Evolutionary conservation across 176 grass and related monocot genomes (phyloP).

Genomic region (Tillandsia leiboldiana): DNA sequence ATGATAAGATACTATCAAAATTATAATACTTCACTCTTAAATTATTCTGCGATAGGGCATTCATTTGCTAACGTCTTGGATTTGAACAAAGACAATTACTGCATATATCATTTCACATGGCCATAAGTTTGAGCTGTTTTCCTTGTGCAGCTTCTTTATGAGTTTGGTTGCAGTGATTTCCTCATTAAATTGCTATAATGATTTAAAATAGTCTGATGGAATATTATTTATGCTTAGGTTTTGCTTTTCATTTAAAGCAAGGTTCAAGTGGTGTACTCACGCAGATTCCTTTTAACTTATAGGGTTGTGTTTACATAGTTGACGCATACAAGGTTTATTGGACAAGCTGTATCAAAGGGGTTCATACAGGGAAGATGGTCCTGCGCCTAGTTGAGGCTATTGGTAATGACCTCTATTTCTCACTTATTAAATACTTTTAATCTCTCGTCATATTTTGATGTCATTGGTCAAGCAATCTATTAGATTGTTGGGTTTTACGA

Average conservation of each 20-base stretch:
- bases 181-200: not conserved
- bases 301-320: conserved; percentile 85
- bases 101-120: not conserved
- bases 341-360: conserved; percentile 56
- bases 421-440: not conserved
- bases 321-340: conserved; percentile 88
- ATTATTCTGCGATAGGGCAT: not conserved
- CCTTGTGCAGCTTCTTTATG: not conserved
- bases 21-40: not conserved
- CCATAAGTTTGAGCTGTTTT: not conserved
- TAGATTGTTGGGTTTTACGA: too few relatives aligned
- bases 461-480: too few relatives aligned
- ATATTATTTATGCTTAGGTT: not conserved
- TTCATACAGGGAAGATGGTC: conserved; percentile 90
- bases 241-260: not conserved
- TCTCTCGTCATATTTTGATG: too few relatives aligned
- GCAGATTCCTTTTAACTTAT: conserved; percentile 16
- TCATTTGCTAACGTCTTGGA: not conserved
- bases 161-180: not conserved
- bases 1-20: not conserved
- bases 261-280: not conserved
- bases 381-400: conserved; percentile 91
- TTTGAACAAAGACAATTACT: not conserved
- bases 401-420: conserved; percentile 30
- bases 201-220: not conserved